Conservation (phyloP, 73 alveolate genomes). For the Tetrahymena malaccensis region DNA sequence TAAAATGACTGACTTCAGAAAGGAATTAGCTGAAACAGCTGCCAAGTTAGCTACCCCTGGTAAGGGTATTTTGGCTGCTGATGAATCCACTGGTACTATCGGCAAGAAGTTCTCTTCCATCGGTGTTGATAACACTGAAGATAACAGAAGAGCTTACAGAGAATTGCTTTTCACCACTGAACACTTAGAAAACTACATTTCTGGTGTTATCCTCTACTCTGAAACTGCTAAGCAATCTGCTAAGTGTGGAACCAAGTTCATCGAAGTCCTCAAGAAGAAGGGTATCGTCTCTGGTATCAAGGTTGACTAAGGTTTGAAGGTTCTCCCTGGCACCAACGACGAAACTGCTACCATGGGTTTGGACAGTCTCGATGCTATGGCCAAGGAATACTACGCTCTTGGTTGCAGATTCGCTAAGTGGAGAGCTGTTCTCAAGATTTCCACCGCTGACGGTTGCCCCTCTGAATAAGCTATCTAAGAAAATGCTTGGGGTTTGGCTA, state of each 20-base stretch:
- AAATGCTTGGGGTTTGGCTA: constrained; percentile 94
- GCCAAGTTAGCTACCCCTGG: constrained; percentile 80
- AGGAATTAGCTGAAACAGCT: constrained; percentile 88
- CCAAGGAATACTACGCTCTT: constrained; percentile 64
- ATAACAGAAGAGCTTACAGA: constrained; percentile 91
- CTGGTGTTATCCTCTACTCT: constrained; percentile 95
- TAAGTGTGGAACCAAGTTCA: constrained; percentile 83
- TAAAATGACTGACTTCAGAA: constrained; percentile 52
- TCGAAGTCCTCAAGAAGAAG: constrained; percentile 70
- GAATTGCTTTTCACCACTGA: constrained; percentile 89
- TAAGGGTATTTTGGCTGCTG: constrained; percentile 95
- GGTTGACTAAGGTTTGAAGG: constrained; percentile 90
- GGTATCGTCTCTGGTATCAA: constrained; percentile 98
- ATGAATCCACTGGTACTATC: constrained; percentile 90
- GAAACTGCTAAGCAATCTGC: constrained; percentile 92
- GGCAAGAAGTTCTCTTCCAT: constrained; percentile 80
- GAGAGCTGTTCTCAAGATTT: constrained; percentile 94
- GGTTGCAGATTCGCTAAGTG: constrained; percentile 99
- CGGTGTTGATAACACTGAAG: constrained; percentile 85
- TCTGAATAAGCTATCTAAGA: constrained; percentile 78
- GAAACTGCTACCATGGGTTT: constrained; percentile 86
- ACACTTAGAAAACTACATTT: constrained; percentile 88
- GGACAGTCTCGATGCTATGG: constrained; percentile 57
- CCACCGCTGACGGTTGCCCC: constrained; percentile 71
- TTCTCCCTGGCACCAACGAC: constrained; percentile 75